Evolutionary conservation across 768 basidiomycete genomes (phyloP), one percentile per base, ranked within the genome.

Genomic region (Leccinum boreale): DNA sequence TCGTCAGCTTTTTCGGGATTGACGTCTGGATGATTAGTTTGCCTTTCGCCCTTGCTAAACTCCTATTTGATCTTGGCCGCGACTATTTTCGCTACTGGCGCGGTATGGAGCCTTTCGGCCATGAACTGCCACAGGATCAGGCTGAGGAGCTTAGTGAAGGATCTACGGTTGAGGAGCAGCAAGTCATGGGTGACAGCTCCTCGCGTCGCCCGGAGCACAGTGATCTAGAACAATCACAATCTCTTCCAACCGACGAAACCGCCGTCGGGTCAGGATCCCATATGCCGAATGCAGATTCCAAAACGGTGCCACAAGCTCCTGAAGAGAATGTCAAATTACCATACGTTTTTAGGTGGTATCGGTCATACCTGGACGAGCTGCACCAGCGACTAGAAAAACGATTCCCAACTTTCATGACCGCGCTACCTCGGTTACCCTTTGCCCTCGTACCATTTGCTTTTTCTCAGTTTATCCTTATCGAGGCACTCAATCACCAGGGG

Each of bases 401-500:
- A 46, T 91, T 92, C 69, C 93, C 92, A 0, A 94, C 90, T 1
- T 77, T 89, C 59, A 78, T 81, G 68, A 82, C 81, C 10, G 82
- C 85, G 21, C 74, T 86, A 21, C 80, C 84, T 0, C 82, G 87
- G 19, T 78, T 95, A 0, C 95, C 94, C 1, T 85, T 94, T 58
- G 80, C 85, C 12, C 83, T 97, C 7, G 76, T 97, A 15, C 92
- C 92, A 0, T 98, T 98, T 67, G 91, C 94, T 0, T 94, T 98
- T 68, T 87, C 89, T 1, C 93, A 95, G 73, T 98, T 98, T 75
- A 92, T 98, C 62, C 83, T 98, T 56, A 92, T 96, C 57, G 89
- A 95, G 67, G 90, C 81, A 0, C 80, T 98, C 6, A 79, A 85
- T 12, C 79, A 85, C 59, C 85, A 87, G 58, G 93, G 93, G 26